Conservation (phyloP, 2,329 filamentous ascomycete genomes). For the Polytolypa hystricis region DNA sequence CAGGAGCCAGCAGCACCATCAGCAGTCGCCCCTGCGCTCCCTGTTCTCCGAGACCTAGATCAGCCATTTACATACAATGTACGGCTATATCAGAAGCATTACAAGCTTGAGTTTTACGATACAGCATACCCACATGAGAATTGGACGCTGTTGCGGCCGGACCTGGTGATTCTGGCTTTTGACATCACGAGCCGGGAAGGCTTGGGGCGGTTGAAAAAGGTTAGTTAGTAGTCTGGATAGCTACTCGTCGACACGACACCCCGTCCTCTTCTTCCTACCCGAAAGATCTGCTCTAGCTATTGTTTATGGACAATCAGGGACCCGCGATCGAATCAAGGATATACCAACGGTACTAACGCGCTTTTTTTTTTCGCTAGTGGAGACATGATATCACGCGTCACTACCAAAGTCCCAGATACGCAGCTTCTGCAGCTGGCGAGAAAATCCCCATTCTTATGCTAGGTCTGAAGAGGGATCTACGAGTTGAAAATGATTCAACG, state of each 20-base stretch:
- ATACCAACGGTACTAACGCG: no score
- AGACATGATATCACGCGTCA: slow-evolving; percentile 34
- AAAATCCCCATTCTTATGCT: slow-evolving; percentile 47
- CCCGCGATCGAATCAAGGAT: neutral
- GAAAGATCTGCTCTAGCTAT: neutral
- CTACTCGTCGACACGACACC: neutral
- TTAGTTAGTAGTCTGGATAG: slow-evolving; percentile 12
- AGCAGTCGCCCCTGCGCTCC: no score
- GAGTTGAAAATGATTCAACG: slow-evolving; percentile 34
- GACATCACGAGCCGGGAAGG: slow-evolving; percentile 44
- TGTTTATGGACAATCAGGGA: neutral
- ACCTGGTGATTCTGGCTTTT: slow-evolving; percentile 48
- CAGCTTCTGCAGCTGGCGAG: slow-evolving; percentile 19
- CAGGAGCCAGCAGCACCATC: no score
- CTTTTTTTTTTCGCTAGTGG: no score
- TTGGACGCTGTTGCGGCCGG: slow-evolving; percentile 44
- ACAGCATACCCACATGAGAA: slow-evolving; percentile 44
- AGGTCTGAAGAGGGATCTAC: slow-evolving; percentile 47
- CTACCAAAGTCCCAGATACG: slow-evolving; percentile 36
- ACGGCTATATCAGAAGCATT: slow-evolving; percentile 43
- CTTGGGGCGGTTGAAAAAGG: slow-evolving; percentile 36
- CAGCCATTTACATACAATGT: slow-evolving; percentile 52
- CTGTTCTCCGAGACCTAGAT: slow-evolving; percentile 41
- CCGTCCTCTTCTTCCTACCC: neutral
- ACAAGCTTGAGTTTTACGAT: slow-evolving; percentile 47